Conservation (phyloP, 2,329 filamentous ascomycete species). For the Colletotrichum horii region DNA sequence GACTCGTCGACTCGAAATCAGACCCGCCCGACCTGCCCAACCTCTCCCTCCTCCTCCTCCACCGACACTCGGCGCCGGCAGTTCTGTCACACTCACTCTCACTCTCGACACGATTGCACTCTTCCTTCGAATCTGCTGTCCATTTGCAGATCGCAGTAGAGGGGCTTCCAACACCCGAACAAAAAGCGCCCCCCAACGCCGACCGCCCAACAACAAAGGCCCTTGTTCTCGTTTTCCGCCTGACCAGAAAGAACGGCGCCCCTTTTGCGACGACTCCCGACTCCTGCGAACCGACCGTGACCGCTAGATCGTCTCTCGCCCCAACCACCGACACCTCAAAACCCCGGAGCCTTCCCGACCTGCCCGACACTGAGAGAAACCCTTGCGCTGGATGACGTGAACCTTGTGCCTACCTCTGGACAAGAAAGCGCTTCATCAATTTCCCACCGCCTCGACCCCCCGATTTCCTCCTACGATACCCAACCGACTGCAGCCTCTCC, state of each 20-base stretch:
- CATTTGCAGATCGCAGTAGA: neutral
- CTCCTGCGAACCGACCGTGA: slow-evolving; percentile 11
- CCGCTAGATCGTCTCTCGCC: slow-evolving; percentile 5
- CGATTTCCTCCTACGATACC: neutral
- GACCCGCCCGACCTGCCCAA: slow-evolving; percentile 20
- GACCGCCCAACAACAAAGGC: neutral
- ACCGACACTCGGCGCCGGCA: slow-evolving; percentile 21
- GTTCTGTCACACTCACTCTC: slow-evolving; percentile 7
- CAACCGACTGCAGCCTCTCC: neutral
- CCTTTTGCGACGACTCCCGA: slow-evolving; percentile 13
- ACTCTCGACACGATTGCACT: neutral
- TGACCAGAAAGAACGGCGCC: neutral
- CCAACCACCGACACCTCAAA: neutral
- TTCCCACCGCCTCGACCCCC: neutral
- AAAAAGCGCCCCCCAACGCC: neutral
- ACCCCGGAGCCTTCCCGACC: neutral
- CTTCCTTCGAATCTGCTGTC: neutral
- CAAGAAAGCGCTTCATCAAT: slow-evolving; percentile 9
- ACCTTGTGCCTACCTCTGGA: neutral
- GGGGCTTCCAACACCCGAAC: neutral
- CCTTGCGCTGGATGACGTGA: slow-evolving; percentile 17
- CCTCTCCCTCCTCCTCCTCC: slow-evolving; percentile 12
- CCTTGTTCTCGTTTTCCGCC: neutral
- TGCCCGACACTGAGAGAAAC: slow-evolving; percentile 5
- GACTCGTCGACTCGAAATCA: slow-evolving; percentile 16